A percentile compares a stretch with the other conserved stretches of the same genome.
phyloP scores from a whole-genome alignment of 2,329 filamentous ascomycete species.

The Phialophora verrucosa region DNA sequence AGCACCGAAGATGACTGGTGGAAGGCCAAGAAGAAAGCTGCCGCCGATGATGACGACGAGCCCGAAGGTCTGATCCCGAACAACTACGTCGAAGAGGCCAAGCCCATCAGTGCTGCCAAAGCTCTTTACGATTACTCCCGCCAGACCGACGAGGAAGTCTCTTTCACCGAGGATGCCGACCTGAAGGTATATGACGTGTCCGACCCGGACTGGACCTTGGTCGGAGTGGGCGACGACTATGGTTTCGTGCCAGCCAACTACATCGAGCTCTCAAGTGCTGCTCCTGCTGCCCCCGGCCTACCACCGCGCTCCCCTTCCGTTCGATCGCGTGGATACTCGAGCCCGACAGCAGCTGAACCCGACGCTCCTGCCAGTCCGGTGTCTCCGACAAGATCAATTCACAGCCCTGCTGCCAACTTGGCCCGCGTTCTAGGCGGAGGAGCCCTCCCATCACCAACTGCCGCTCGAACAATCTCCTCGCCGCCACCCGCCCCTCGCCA shows the following conservation, averaged over 20 bases:
- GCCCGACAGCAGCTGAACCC: slow-evolving; percentile 39
- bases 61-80: slow-evolving; percentile 88
- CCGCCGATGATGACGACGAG: slow-evolving; percentile 83
- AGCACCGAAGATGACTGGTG: slow-evolving; percentile 84
- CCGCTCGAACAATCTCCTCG: slow-evolving; percentile 44
- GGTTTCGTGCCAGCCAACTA: slow-evolving; percentile 97
- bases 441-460: slow-evolving; percentile 43
- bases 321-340: slow-evolving; percentile 38
- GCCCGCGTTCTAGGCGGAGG: slow-evolving; percentile 53
- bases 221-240: slow-evolving; percentile 81
- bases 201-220: slow-evolving; percentile 95
- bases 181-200: slow-evolving; percentile 86
- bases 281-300: slow-evolving; percentile 42
- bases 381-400: slow-evolving; percentile 52
- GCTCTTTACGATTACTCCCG: slow-evolving; percentile 98
- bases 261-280: slow-evolving; percentile 71
- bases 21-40: slow-evolving; percentile 91
- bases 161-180: slow-evolving; percentile 85
- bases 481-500: slow-evolving; percentile 51
- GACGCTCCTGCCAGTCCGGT: slow-evolving; percentile 36
- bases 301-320: slow-evolving; percentile 52
- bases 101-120: slow-evolving; percentile 72
- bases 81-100: slow-evolving; percentile 89
- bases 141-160: slow-evolving; percentile 97
- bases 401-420: slow-evolving; percentile 64